Evolutionary conservation across 441 rosid genomes (phyloP).

Genomic region (Bruguiera hainesii): DNA sequence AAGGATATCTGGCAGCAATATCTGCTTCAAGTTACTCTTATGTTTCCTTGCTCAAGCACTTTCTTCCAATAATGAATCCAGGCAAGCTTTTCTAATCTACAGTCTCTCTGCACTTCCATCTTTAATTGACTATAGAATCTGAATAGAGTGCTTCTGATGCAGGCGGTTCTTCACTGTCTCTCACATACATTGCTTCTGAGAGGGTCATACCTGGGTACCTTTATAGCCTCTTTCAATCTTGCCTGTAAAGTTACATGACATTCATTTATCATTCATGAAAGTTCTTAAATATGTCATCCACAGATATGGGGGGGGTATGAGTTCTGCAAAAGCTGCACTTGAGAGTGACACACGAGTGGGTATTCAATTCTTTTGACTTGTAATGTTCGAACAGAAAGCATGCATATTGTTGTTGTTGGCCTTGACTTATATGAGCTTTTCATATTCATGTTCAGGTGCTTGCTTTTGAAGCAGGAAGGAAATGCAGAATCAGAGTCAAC

Average conservation of each 20-base stretch:
- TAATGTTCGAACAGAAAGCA: neutral
- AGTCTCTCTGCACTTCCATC: neutral
- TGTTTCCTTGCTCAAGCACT: constrained; percentile 77
- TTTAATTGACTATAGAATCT: constrained; percentile 6
- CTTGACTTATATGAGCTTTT: neutral
- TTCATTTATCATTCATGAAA: constrained; percentile 7
- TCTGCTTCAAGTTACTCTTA: constrained; percentile 95
- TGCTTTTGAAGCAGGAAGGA: constrained; percentile 98
- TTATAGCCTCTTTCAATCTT: constrained; percentile 4
- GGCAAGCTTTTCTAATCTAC: constrained; percentile 34
- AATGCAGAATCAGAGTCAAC: constrained; percentile 88
- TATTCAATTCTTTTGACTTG: constrained; percentile 8
- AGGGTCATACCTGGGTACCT: constrained; percentile 94
- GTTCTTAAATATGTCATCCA: constrained; percentile 13
- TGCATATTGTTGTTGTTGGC: too few species aligned
- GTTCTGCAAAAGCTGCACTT: constrained; percentile 96
- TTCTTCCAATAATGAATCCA: constrained; percentile 92
- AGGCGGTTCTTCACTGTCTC: constrained; percentile 87
- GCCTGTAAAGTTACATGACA: constrained; percentile 1
- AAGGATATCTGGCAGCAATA: constrained; percentile 87
- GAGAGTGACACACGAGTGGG: constrained; percentile 92
- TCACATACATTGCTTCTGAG: constrained; percentile 95
- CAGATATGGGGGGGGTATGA: constrained; percentile 99
- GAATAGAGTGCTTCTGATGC: constrained; percentile 26
- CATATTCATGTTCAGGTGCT: constrained; percentile 46